Evolutionary conservation across 495 filamentous ascomycete genomes (phyloP), one percentile per base, ranked within the genome.

Genomic region (Lasiosphaeris hirsuta): DNA sequence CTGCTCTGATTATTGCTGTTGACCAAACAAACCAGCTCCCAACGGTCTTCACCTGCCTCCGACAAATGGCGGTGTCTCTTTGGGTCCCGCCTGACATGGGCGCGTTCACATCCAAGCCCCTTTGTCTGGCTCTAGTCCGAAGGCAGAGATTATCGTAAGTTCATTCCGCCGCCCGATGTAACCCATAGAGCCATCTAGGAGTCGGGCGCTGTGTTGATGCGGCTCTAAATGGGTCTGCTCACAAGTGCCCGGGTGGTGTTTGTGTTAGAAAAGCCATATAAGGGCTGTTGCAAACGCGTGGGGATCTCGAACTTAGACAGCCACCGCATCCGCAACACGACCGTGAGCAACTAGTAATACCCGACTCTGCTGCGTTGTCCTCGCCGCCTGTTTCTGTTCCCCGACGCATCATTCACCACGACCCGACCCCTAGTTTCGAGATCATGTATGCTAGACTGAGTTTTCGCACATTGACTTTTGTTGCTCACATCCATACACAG

Each of bases 181-280:
- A 54, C 41, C 40, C 9, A 36, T 15, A 40, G 50, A 50, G 9
- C 35, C 23, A 30, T 30, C 23, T 30, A 39, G 37, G 13, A 11
- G 15, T 23, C 10, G 11, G 11, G 35, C 11, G 36, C 41, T 13
- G 35, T 17, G 8, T 35, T 18, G 23, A 47, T 48, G 53, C 34
- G 53, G 53, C 53, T 56, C 53, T 37, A 23, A 23, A 45, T 45
- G 43, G 43, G 18, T 10, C 8, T 13, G 10, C 17, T 45, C 43
- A 0, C 30, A 6, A 13, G 18, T 45, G 43, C 43, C 43, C 18
- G 17, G 11, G 17, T 45, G 10, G 10, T 23, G 8, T 9, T 19
- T 19, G 42, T 23, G 17, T 13, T 13, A 9, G 4, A 5, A 4
- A 3, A 45, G n/a, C 9, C 23, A 10, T 45, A 45, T 45, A 45